phyloP scores from a whole-genome alignment of 139 green algal genomes.

The Picochlorum sp. region DNA sequence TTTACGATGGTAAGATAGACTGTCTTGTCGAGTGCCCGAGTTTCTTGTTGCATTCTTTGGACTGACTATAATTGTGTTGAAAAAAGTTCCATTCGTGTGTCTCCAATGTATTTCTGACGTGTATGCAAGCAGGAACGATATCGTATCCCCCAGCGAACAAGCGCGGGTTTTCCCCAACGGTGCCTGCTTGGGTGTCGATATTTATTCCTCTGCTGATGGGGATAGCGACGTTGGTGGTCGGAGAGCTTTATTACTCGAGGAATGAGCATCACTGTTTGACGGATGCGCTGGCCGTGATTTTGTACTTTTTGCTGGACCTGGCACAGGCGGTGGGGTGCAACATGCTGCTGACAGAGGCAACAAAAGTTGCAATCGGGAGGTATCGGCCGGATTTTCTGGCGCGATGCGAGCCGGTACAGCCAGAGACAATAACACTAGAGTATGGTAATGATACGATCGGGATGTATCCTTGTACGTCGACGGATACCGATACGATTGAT shows the following conservation, averaged over 20 bases:
- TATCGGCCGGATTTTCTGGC: conserved; percentile 4
- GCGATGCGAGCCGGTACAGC: background rate
- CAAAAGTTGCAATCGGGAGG: conserved; percentile 1
- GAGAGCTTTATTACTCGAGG: conserved; percentile 9
- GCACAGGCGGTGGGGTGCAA: background rate
- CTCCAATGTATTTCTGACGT: too few relatives aligned
- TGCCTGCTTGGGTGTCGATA: conserved; percentile 7
- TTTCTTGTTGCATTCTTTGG: too few relatives aligned
- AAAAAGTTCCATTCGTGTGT: too few relatives aligned
- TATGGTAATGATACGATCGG: background rate
- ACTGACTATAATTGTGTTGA: background rate
- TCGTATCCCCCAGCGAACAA: background rate
- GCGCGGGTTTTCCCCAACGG: background rate
- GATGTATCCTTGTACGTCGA: conserved; percentile 10
- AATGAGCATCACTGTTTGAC: conserved; percentile 8
- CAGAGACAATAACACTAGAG: background rate
- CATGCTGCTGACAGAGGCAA: background rate
- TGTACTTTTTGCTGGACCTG: conserved; percentile 22
- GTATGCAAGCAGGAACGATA: background rate
- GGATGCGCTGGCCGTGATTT: background rate
- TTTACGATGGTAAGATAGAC: too few relatives aligned
- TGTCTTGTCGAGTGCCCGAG: too few relatives aligned
- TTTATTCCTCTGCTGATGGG: conserved; percentile 19
- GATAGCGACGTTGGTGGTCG: conserved; percentile 4
- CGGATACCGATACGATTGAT: background rate